Percentiles rank a stretch among this genome's conserved stretches.
Conservation (phyloP, 1,284 basidiomycete species). For the Boletellus dicymbophilus region DNA sequence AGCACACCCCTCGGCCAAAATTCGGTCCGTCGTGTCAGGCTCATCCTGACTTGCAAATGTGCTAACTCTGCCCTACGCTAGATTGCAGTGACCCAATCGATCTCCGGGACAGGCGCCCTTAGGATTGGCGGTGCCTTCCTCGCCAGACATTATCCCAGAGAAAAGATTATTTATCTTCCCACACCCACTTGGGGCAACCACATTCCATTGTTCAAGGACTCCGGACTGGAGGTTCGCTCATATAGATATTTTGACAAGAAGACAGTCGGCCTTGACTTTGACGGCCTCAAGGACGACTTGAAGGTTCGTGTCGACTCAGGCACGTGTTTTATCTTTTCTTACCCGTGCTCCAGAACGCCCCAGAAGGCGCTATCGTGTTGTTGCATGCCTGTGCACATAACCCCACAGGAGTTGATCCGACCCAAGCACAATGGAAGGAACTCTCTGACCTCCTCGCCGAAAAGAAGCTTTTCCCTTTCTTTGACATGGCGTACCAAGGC, state of each 20-base stretch:
- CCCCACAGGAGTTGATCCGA: constrained; percentile 97
- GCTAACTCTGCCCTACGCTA: constrained; percentile 32
- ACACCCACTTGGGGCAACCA: constrained; percentile 99
- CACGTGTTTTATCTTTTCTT: not conserved
- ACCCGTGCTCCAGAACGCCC: constrained; percentile 56
- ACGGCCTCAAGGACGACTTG: constrained; percentile 88
- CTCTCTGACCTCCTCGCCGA: constrained; percentile 89
- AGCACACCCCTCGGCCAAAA: constrained; percentile 75
- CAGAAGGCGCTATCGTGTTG: constrained; percentile 80
- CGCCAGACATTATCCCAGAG: constrained; percentile 84
- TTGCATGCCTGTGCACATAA: constrained; percentile 97
- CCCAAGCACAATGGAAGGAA: constrained; percentile 90
- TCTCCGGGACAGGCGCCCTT: constrained; percentile 98
- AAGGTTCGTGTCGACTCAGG: constrained; percentile 48
- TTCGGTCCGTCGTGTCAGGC: constrained; percentile 54
- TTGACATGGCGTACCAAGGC: constrained; percentile 98
- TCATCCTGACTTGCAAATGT: not conserved
- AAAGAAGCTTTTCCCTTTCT: constrained; percentile 90
- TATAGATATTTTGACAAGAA: constrained; percentile 97
- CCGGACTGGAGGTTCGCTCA: constrained; percentile 89
- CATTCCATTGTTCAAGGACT: constrained; percentile 85
- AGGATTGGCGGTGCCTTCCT: constrained; percentile 96
- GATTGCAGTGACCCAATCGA: constrained; percentile 94
- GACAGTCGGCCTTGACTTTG: constrained; percentile 93
- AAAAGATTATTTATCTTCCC: constrained; percentile 93